Base-by-base conservation (phyloP, 495 filamentous ascomycete species). In the Talaromyces stipitatus region DNA sequence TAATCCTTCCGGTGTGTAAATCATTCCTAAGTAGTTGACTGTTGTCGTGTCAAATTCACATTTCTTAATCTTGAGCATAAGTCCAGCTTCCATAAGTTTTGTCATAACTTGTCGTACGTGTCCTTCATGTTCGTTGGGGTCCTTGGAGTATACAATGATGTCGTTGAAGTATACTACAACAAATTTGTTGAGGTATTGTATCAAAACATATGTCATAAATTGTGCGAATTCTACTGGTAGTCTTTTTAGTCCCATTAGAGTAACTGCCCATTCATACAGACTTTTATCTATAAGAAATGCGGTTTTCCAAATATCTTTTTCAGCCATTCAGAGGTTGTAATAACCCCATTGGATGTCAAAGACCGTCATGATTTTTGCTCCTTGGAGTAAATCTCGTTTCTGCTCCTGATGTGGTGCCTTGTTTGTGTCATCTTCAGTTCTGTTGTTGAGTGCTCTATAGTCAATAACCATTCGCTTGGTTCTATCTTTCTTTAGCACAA, bases 401-500 rank as follows among this genome's bases (percentile, higher is more conserved):
- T 10, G 64, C 62, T 36, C 64, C 56, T 20, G 46, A 27, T 16
- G 65, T 66, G 57, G 55, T 62, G 69, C 50, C 38, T 43, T 59
- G 36, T 71, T 59, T 54, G 32, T n/a, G 43, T 71, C 57, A 23
- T 69, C 67, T 23, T 62, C 58, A 18, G 59, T 71, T 23, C 62
- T 61, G n/a, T 45, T 27, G 47, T 71, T 71, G 29, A 69, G 45
- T 55, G 54, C 29, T 61, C 51, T 16, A 41, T 66, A 70, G 26
- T 70, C 48, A 16, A 68, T 56, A 47, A 58, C 66, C 51, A 68
- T 45, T 55, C 41, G 23, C 55, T 66, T 26, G 24, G 27, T 60
- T 38, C 46, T 54, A 61, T 62, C 56, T 33, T 68, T 68, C 54
- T 71, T 71, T 26, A 27, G 56, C 50, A 69, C 38, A 57, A 69